Evolutionary conservation across 78 protist species (phyloP).

Genomic region (Creolimax fragrantissima): DNA sequence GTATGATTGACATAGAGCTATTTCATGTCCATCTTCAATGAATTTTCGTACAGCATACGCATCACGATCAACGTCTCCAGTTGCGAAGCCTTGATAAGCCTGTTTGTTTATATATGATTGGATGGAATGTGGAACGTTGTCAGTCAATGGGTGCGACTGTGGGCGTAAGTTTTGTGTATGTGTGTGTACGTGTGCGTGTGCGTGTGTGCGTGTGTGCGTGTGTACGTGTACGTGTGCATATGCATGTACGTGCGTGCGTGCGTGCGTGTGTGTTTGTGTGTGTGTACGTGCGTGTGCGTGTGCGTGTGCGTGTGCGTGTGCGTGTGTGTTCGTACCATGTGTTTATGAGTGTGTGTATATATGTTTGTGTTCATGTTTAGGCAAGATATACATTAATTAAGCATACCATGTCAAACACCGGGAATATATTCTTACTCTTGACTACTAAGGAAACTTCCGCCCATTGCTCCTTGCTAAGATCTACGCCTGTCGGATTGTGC

Average conservation of each 20-base stretch:
- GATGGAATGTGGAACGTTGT: no score
- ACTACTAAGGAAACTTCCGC: slow-evolving; percentile 31
- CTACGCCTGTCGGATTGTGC: slow-evolving; percentile 99
- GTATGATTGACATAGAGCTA: slow-evolving; percentile 63
- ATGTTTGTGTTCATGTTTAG: not conserved
- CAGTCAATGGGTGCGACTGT: slow-evolving; percentile 85
- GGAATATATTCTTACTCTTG: slow-evolving; percentile 25
- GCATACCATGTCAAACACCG: not conserved
- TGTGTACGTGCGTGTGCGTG: not conserved
- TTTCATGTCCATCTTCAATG: slow-evolving; percentile 1
- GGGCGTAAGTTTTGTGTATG: slow-evolving; percentile 22
- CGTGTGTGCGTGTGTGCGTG: not conserved
- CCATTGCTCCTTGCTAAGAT: slow-evolving; percentile 94
- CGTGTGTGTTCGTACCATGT: not conserved
- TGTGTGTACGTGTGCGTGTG: no score
- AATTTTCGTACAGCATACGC: slow-evolving; percentile 68
- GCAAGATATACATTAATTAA: not conserved
- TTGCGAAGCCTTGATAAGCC: slow-evolving; percentile 97
- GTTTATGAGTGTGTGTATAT: not conserved
- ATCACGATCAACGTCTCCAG: slow-evolving; percentile 85
- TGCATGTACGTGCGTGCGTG: not conserved
- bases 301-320: not conserved
- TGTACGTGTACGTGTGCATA: not conserved
- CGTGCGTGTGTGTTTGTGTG: not conserved
- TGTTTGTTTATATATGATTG: no score